A percentile compares a stretch with the other conserved stretches of the same genome.
phyloP scores from a whole-genome alignment of 2,329 filamentous ascomycete genomes.

The Penicillium polonicum region DNA sequence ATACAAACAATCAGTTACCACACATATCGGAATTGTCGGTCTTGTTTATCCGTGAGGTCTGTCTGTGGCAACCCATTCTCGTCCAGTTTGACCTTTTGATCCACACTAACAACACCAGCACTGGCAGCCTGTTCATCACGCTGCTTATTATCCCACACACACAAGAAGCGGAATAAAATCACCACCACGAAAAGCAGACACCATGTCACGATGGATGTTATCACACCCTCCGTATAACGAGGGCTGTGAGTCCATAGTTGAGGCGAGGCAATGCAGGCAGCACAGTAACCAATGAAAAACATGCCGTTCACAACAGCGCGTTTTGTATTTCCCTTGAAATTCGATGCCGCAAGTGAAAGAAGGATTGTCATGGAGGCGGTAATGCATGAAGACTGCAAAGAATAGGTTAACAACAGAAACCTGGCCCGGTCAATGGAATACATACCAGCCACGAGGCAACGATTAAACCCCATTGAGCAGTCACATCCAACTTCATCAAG shows the following conservation, averaged over 20 bases:
- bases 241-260: constrained; percentile 49
- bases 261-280: constrained; percentile 48
- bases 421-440: constrained; percentile 10
- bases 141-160: constrained; percentile 13
- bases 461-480: constrained; percentile 50
- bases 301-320: constrained; percentile 48
- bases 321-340: constrained; percentile 55
- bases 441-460: constrained; percentile 48
- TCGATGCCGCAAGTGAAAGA: constrained; percentile 48
- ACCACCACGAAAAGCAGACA: constrained; percentile 17
- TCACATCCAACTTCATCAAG: constrained; percentile 43
- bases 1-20: not conserved
- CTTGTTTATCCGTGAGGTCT: constrained; percentile 17
- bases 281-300: constrained; percentile 54
- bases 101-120: not conserved
- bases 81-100: constrained; percentile 11
- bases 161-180: constrained; percentile 16
- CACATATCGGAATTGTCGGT: constrained; percentile 14
- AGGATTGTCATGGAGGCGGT: constrained; percentile 45
- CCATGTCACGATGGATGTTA: constrained; percentile 38
- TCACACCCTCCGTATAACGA: constrained; percentile 49
- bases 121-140: constrained; percentile 13
- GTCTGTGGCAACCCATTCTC: constrained; percentile 13
- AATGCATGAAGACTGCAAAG: constrained; percentile 43
- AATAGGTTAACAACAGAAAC: not conserved